Conservation (phyloP, 805 yeast genomes). For the Candida pseudoglaebosa region DNA sequence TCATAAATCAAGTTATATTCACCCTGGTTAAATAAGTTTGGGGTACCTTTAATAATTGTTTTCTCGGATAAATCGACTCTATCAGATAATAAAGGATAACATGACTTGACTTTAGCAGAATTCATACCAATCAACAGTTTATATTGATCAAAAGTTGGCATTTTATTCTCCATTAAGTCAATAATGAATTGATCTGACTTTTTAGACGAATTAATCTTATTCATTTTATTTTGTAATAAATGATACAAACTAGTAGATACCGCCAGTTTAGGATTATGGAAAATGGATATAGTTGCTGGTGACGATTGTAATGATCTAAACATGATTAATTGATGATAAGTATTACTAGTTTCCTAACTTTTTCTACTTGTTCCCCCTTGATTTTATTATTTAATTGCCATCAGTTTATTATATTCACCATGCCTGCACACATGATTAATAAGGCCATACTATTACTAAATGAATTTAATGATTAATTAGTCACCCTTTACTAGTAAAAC, state of each 20-base stretch:
- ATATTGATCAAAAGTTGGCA: slow-evolving; percentile 44
- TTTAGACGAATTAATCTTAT: slow-evolving; percentile 19
- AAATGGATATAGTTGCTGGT: slow-evolving; percentile 39
- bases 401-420: no score
- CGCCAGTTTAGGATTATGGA: slow-evolving; percentile 36
- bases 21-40: slow-evolving; percentile 29
- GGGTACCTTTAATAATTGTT: slow-evolving; percentile 13
- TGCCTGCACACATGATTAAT: no score
- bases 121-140: slow-evolving; percentile 23
- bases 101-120: slow-evolving; percentile 24
- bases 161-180: slow-evolving; percentile 34
- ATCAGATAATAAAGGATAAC: slow-evolving; percentile 37
- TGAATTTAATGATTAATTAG: no score
- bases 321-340: no score
- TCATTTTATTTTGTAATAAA: slow-evolving; percentile 27
- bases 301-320: slow-evolving; percentile 40
- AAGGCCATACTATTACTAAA: no score
- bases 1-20: slow-evolving; percentile 38
- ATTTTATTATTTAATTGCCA: no score
- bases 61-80: slow-evolving; percentile 11
- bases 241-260: slow-evolving; percentile 27
- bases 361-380: not conserved
- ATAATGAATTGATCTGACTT: slow-evolving; percentile 22
- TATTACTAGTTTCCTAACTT: no score
- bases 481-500: no score